Conservation (phyloP, 306 rosid species). For the Vicia sativa region DNA sequence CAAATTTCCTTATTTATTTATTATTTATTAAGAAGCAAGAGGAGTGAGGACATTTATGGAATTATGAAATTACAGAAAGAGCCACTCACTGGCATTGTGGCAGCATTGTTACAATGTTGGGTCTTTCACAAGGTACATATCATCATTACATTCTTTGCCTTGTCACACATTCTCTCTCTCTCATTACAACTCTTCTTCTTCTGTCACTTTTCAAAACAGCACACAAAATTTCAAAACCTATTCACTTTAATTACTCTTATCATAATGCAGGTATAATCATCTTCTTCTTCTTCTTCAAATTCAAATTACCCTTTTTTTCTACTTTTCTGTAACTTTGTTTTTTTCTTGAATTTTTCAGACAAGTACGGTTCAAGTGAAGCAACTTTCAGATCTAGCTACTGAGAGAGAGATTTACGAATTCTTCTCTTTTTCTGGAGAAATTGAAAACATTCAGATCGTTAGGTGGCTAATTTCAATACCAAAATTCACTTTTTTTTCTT, state of each 20-base stretch:
- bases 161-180: slow-evolving; percentile 8
- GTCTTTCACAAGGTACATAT: not conserved
- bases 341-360: slow-evolving; percentile 48
- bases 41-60: slow-evolving; percentile 8
- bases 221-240: not conserved
- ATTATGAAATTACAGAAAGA: not conserved
- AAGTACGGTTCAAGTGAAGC: slow-evolving; percentile 82
- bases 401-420: slow-evolving; percentile 96
- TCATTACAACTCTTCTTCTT: not conserved
- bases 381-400: slow-evolving; percentile 87
- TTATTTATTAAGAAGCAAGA: too few relatives aligned
- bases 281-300: slow-evolving; percentile 14
- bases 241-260: not conserved
- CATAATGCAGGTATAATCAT: slow-evolving; percentile 8
- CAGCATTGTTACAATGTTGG: slow-evolving; percentile 14
- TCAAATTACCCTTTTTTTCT: slow-evolving; percentile 3
- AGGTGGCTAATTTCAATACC: slow-evolving; percentile 42
- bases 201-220: slow-evolving; percentile 4
- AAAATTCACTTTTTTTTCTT: too few relatives aligned
- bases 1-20: not conserved
- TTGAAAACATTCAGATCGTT: slow-evolving; percentile 77
- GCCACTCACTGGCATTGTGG: not conserved
- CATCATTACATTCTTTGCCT: slow-evolving; percentile 12
- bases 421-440: slow-evolving; percentile 92
- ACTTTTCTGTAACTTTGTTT: not conserved